Conservation (phyloP, 805 yeast species). For the Teunomyces aglyptinius region DNA sequence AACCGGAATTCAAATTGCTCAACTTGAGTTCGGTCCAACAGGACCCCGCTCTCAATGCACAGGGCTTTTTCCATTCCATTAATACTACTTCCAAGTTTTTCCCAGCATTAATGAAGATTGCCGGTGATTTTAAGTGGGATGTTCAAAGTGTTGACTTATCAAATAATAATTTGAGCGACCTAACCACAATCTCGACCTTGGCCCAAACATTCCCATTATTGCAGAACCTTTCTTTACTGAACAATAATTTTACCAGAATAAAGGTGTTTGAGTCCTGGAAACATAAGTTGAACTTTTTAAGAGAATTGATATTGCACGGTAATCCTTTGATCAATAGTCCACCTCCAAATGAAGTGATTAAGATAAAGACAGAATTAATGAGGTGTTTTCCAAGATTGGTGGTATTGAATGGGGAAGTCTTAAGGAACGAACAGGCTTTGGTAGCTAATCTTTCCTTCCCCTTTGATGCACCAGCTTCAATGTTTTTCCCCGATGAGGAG, state of each 20-base stretch:
- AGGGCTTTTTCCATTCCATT: slow-evolving; percentile 63
- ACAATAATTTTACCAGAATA: slow-evolving; percentile 63
- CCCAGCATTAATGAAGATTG: slow-evolving; percentile 84
- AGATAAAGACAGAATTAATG: slow-evolving; percentile 60
- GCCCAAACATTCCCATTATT: slow-evolving; percentile 74
- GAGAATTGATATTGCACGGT: slow-evolving; percentile 75
- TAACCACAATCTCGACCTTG: slow-evolving; percentile 56
- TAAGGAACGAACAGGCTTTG: slow-evolving; percentile 71
- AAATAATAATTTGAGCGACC: slow-evolving; percentile 57
- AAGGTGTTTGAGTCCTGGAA: slow-evolving; percentile 71
- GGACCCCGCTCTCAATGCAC: slow-evolving; percentile 57
- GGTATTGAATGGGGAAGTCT: slow-evolving; percentile 71
- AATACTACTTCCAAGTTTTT: slow-evolving; percentile 77
- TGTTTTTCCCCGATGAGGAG: slow-evolving; percentile 79
- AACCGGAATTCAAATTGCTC: slow-evolving; percentile 60
- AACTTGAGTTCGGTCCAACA: slow-evolving; percentile 63
- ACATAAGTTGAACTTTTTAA: slow-evolving; percentile 65
- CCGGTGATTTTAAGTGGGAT: slow-evolving; percentile 50
- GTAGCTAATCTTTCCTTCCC: slow-evolving; percentile 54
- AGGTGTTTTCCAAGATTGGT: slow-evolving; percentile 76
- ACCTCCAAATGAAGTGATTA: slow-evolving; percentile 27
- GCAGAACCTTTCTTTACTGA: slow-evolving; percentile 74
- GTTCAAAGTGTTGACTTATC: slow-evolving; percentile 74
- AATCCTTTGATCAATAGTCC: slow-evolving; percentile 62
- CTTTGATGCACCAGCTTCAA: slow-evolving; percentile 50